Base-by-base conservation (phyloP, 2,329 filamentous ascomycete genomes). In the Myrmaecium sp. region DNA sequence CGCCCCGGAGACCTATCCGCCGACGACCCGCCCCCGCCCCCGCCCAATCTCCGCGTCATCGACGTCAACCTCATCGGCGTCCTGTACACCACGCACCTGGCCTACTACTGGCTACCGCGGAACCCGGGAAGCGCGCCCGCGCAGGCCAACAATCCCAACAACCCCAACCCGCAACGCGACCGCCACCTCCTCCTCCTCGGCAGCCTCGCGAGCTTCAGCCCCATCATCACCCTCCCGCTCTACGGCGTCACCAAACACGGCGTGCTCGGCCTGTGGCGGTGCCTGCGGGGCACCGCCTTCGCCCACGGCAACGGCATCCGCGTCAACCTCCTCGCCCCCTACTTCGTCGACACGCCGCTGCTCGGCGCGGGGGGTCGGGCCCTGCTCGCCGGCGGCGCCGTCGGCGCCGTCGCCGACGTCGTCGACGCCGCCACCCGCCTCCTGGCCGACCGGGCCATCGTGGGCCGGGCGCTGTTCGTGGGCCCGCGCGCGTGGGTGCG, bases 181-280 rank as follows among this genome's bases (percentile, higher is more conserved):
- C 54, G 69, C 17, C 69, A 72, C 45, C 41, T 79, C 21, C 52
- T 79, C 10, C 53, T 79, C 13, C 49, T 78, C 23, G 68, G 71
- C 20, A 74, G 69, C 6, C 52, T 76, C 17, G 71, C 73, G 1
- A 66, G 65, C 7, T 37, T 63, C 4, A 35, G 35, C 1, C 54
- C 54, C 3, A 46, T 62, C 13, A 41, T 52, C 2, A 41, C 46
- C 2, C 51, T 55, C 26, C 45, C 53, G 5, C 60, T 69, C 30
- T 79, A 79, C 45, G 58, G 58, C 14, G 57, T 64, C 17, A 61
- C 67, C 23, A 79, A 79, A 44, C 74, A 79, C 47, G 73, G 60
- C 12, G 62, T 79, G 0, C 55, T 74, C 7, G 74, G 73, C 0
- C 51, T 77, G 17, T 77, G 73, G 46, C 60, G 73, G 22, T 56